A percentile compares a stretch with the other conserved stretches of the same genome.
Evolutionary conservation across 306 rosid species (phyloP).

Genomic region (Sophora flavescens): DNA sequence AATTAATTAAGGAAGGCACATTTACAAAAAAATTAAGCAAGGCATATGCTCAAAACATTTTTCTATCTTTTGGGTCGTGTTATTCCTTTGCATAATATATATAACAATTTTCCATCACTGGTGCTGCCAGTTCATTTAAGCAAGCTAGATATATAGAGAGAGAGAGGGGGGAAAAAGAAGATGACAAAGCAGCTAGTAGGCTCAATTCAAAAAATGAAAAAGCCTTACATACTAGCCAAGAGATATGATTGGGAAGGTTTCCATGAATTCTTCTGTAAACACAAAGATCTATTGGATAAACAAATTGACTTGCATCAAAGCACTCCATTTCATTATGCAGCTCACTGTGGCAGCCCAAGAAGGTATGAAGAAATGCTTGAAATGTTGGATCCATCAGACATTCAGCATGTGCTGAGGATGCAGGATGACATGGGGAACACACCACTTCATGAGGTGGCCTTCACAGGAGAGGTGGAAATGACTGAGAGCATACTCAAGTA

Average conservation of each 20-base stretch:
- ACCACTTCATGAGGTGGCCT: conserved; percentile 52
- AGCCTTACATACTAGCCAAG: conserved; percentile 45
- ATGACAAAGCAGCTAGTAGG: neutral
- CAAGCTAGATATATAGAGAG: neutral
- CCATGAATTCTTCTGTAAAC: neutral
- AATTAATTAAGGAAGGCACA: conserved; percentile 48
- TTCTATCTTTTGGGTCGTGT: neutral
- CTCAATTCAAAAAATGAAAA: conserved; percentile 35
- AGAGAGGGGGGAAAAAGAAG: neutral
- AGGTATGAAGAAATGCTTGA: conserved; percentile 39
- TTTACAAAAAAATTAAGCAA: conserved; percentile 19
- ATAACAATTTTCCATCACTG: neutral
- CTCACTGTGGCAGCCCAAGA: conserved; percentile 39
- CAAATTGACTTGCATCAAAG: conserved; percentile 34
- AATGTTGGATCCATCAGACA: neutral
- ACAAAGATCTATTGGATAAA: neutral
- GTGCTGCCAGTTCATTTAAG: neutral
- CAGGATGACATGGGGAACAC: conserved; percentile 51
- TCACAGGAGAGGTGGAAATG: conserved; percentile 46
- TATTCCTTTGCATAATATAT: neutral
- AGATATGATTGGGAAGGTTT: conserved; percentile 44
- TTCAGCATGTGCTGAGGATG: conserved; percentile 43
- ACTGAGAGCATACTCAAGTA: conserved; percentile 21
- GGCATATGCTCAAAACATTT: conserved; percentile 40
- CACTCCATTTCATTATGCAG: conserved; percentile 52